phyloP scores from a whole-genome alignment of 495 filamentous ascomycete species.

The Aspergillus wentii region DNA sequence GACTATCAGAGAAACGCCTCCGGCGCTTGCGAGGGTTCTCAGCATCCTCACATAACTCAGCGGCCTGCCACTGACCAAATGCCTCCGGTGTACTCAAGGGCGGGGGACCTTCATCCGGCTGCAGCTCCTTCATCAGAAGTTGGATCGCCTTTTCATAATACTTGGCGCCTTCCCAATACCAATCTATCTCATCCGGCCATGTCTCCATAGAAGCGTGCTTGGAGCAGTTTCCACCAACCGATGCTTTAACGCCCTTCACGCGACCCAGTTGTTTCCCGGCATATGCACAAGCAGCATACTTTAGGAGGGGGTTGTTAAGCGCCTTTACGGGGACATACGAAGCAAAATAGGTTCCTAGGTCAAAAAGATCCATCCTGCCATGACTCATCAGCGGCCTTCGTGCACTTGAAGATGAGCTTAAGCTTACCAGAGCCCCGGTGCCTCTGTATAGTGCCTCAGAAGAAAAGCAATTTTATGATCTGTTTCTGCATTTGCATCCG shows the following conservation, averaged over 20 bases:
- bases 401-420: no score
- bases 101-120: slow-evolving; percentile 38
- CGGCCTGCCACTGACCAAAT: slow-evolving; percentile 34
- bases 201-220: slow-evolving; percentile 48
- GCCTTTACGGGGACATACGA: slow-evolving; percentile 55
- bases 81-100: slow-evolving; percentile 29
- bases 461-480: slow-evolving; percentile 57
- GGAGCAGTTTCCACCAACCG: slow-evolving; percentile 43
- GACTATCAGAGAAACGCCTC: slow-evolving; percentile 33
- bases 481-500: slow-evolving; percentile 33
- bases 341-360: slow-evolving; percentile 55
- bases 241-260: slow-evolving; percentile 45
- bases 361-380: slow-evolving; percentile 60
- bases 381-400: no score
- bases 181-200: slow-evolving; percentile 48
- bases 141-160: slow-evolving; percentile 62
- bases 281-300: slow-evolving; percentile 57
- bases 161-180: slow-evolving; percentile 52
- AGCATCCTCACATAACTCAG: slow-evolving; percentile 25
- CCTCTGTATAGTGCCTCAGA: slow-evolving; percentile 57
- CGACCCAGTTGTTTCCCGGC: slow-evolving; percentile 58
- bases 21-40: slow-evolving; percentile 35
- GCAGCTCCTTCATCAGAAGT: slow-evolving; percentile 55
- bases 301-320: slow-evolving; percentile 49
- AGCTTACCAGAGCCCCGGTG: slow-evolving; percentile 52